These are phyloP conservation scores for Crithidia acanthocephali DNA, from an alignment of 208 protist species.

Conservation along the genomic window DNA sequence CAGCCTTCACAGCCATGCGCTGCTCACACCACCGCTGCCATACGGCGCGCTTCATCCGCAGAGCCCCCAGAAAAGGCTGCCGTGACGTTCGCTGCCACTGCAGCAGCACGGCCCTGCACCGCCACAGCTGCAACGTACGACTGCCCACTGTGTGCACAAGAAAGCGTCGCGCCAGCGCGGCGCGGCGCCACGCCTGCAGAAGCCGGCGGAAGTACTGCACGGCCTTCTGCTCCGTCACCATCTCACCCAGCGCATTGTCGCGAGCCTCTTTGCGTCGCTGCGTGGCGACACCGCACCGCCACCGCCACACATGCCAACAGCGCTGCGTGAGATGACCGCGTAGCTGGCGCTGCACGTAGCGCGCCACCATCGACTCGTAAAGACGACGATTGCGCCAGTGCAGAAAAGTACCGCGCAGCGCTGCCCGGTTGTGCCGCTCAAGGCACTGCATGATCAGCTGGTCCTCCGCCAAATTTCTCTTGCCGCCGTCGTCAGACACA, in stretches of 20 bases:
- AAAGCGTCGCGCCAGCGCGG: constrained; percentile 21
- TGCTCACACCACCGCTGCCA: constrained; percentile 26
- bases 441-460: not conserved
- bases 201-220: constrained; percentile 18
- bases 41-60: constrained; percentile 2
- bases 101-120: not conserved
- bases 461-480: not conserved
- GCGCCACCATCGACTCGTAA: constrained; percentile 33
- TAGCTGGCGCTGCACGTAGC: constrained; percentile 21
- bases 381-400: constrained; percentile 49
- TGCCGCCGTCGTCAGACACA: not conserved
- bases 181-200: constrained; percentile 25
- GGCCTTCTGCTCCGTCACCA: constrained; percentile 32
- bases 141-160: constrained; percentile 15
- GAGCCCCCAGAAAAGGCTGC: constrained; percentile 14
- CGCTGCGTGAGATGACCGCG: constrained; percentile 4
- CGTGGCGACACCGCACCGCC: not conserved
- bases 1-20: constrained; percentile 5
- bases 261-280: constrained; percentile 13
- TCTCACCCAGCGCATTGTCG: constrained; percentile 31
- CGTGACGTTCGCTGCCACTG: constrained; percentile 10
- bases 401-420: constrained; percentile 14
- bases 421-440: not conserved
- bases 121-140: constrained; percentile 23
- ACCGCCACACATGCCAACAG: constrained; percentile 38